Percentiles rank a stretch among this genome's conserved stretches.
These are phyloP conservation scores for Trebouxia gelatinosa DNA, from an alignment of 163 green algal genomes.

Conservation along the genomic window DNA sequence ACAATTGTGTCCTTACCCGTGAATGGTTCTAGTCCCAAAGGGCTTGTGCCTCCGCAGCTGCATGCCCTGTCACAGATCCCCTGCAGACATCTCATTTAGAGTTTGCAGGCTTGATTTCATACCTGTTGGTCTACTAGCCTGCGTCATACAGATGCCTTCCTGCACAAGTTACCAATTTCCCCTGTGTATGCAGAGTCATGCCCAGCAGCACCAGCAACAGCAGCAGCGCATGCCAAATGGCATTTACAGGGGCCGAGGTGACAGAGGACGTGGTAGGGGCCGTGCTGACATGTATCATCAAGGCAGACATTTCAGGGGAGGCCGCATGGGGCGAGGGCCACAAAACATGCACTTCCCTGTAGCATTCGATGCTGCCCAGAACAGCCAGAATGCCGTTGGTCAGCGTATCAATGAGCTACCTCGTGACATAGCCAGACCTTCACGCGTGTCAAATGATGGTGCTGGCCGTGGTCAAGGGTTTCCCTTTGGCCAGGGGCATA, in stretches of 20 bases:
- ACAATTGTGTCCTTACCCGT: too few species aligned
- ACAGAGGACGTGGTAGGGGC: slow-evolving; percentile 5
- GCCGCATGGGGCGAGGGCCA: background rate
- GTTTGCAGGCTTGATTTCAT: background rate
- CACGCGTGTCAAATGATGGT: background rate
- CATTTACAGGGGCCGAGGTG: background rate
- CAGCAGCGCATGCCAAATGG: slow-evolving; percentile 18
- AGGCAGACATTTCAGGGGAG: background rate
- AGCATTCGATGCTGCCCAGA: background rate
- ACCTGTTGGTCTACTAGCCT: background rate
- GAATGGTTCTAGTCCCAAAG: background rate
- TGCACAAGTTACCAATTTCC: too few species aligned
- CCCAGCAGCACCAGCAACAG: slow-evolving; percentile 10
- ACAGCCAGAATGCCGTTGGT: background rate
- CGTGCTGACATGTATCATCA: background rate
- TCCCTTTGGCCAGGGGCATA: background rate
- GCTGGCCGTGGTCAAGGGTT: background rate
- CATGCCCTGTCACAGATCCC: background rate
- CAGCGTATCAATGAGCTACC: background rate
- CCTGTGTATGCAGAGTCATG: too few species aligned
- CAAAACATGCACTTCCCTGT: background rate
- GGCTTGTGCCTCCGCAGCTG: background rate
- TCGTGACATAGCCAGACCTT: background rate
- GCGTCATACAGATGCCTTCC: background rate
- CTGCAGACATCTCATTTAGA: background rate